Percentiles rank a stretch among this genome's conserved stretches.
Conservation (phyloP, 306 rosid species). For the Medicago arabica region DNA sequence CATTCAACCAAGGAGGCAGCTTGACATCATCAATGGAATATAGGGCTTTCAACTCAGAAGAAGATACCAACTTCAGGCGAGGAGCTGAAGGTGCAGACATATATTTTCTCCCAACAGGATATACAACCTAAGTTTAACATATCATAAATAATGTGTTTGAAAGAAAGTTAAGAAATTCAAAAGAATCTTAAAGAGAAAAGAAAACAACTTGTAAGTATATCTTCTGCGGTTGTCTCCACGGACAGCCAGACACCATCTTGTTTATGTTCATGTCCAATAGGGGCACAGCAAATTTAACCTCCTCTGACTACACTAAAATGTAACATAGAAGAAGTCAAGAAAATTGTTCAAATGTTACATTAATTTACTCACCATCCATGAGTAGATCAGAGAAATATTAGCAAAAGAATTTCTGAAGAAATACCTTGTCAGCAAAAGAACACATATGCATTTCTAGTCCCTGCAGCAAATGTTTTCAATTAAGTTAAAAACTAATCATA, state of each 20-base stretch:
- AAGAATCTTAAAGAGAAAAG: constrained; percentile 18
- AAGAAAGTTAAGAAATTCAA: constrained; percentile 27
- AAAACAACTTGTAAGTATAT: constrained; percentile 83
- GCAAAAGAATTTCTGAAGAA: constrained; percentile 40
- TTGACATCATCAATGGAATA: constrained; percentile 86
- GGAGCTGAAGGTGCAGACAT: constrained; percentile 79
- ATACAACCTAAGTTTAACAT: constrained; percentile 60
- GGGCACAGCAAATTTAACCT: constrained; percentile 94
- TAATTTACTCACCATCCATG: constrained; percentile 34
- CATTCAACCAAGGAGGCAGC: constrained; percentile 88
- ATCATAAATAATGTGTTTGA: constrained; percentile 26
- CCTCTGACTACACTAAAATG: constrained; percentile 88
- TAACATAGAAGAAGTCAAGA: constrained; percentile 61
- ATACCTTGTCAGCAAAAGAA: constrained; percentile 80
- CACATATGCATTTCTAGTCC: constrained; percentile 90
- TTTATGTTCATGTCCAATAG: constrained; percentile 83
- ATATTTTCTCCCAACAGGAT: constrained; percentile 86
- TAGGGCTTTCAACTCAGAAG: constrained; percentile 75
- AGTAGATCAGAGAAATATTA: constrained; percentile 33
- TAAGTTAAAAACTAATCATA: neutral
- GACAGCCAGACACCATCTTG: constrained; percentile 82
- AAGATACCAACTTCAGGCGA: constrained; percentile 76
- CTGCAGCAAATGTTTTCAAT: constrained; percentile 52
- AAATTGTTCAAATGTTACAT: constrained; percentile 55
- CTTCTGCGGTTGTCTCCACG: constrained; percentile 84